These are phyloP conservation scores for Clonostachys rosea DNA, from an alignment of 2,329 filamentous ascomycete genomes.

Conservation along the genomic window DNA sequence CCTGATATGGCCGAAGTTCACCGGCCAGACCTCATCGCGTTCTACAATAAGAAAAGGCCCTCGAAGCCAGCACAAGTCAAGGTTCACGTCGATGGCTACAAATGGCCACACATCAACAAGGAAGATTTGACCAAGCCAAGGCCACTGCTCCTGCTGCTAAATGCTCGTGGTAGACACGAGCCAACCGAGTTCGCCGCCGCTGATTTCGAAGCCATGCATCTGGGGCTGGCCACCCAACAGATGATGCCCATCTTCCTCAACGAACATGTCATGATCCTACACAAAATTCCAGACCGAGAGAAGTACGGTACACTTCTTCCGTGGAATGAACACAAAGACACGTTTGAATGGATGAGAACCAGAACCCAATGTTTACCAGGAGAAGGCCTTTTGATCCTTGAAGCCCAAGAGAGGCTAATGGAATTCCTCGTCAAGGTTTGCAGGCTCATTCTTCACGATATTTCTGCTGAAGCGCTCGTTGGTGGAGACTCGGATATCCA, in stretches of 20 bases:
- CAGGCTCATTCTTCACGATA: slow-evolving; percentile 44
- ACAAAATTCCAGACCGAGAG: slow-evolving; percentile 13
- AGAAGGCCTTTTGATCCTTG: slow-evolving; percentile 42
- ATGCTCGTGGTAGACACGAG: slow-evolving; percentile 39
- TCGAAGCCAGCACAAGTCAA: slow-evolving; percentile 6
- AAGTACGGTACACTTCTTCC: slow-evolving; percentile 28
- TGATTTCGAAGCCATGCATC: slow-evolving; percentile 28
- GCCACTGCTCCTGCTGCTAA: slow-evolving; percentile 43
- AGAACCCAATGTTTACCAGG: slow-evolving; percentile 32
- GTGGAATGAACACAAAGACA: slow-evolving; percentile 26
- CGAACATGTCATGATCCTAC: slow-evolving; percentile 23
- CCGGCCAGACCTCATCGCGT: slow-evolving; percentile 43
- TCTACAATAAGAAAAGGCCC: slow-evolving; percentile 12
- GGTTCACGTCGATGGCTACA: slow-evolving; percentile 20
- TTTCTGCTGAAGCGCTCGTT: slow-evolving; percentile 20
- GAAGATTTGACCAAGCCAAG: slow-evolving; percentile 45
- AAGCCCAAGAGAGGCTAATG: slow-evolving; percentile 42
- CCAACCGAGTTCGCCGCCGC: slow-evolving; percentile 41
- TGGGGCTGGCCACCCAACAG: slow-evolving; percentile 15
- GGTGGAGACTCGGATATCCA: slow-evolving; percentile 21
- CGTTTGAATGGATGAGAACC: slow-evolving; percentile 25
- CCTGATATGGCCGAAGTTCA: slow-evolving; percentile 42
- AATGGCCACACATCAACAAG: slow-evolving; percentile 53
- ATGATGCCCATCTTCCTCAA: slow-evolving; percentile 19
- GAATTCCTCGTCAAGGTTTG: slow-evolving; percentile 44